Conservation (phyloP, 2,329 filamentous ascomycete genomes). For the Xylaria sp. region DNA sequence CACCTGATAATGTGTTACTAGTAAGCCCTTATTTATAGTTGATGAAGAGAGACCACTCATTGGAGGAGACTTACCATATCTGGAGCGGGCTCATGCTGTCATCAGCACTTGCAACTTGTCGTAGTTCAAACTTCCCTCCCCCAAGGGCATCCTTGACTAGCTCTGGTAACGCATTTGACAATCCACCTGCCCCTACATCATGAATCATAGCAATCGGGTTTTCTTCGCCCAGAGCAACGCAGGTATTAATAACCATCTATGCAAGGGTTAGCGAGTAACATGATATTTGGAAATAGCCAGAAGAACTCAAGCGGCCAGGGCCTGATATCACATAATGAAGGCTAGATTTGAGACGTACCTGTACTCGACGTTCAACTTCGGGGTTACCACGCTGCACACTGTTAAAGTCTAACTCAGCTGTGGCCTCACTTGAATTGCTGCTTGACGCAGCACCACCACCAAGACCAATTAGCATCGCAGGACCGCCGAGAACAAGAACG, state of each 20-base stretch:
- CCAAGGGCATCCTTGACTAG: conserved; percentile 82
- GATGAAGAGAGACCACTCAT: not conserved
- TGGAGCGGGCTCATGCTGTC: conserved; percentile 93
- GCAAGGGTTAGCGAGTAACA: conserved; percentile 7
- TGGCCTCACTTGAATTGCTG: conserved; percentile 86
- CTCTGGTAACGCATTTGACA: conserved; percentile 79
- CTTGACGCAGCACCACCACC: conserved; percentile 95
- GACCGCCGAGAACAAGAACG: conserved; percentile 88
- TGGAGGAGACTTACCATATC: conserved; percentile 71
- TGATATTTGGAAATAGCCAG: too few species aligned
- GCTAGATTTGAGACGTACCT: conserved; percentile 53
- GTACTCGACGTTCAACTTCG: conserved; percentile 92
- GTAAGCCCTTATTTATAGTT: conserved; percentile 4
- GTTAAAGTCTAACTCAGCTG: conserved; percentile 93
- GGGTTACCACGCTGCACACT: conserved; percentile 98
- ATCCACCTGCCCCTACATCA: conserved; percentile 93
- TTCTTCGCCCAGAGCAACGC: conserved; percentile 81
- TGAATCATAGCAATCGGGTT: conserved; percentile 98
- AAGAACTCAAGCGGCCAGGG: not conserved
- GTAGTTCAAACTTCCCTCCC: conserved; percentile 92
- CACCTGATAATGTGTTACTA: conserved; percentile 51
- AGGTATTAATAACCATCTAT: conserved; percentile 93
- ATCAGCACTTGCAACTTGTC: conserved; percentile 91
- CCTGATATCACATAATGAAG: not conserved
- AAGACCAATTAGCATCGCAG: conserved; percentile 96